Percentiles rank a stretch among this genome's conserved stretches.
These are phyloP conservation scores for Chytriomyces confervae DNA, from an alignment of 192 early-diverging fungal species.

Conservation along the genomic window DNA sequence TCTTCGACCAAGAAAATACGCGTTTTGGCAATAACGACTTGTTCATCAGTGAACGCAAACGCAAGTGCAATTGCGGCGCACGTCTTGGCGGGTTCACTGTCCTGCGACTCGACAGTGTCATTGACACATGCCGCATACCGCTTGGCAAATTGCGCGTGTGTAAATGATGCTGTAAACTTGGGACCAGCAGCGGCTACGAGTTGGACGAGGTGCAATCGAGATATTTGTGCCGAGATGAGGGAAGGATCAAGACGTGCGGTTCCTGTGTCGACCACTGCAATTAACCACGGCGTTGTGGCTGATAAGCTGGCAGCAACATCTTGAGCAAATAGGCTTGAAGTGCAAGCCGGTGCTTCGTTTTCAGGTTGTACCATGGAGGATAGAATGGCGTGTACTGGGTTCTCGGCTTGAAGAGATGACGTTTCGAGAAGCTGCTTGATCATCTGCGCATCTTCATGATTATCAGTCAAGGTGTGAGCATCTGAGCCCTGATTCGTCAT, in stretches of 20 bases:
- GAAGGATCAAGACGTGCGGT: background rate
- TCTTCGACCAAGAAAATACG: constrained; percentile 41
- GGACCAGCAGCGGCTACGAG: background rate
- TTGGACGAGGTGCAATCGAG: background rate
- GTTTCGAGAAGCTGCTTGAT: background rate
- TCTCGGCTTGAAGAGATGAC: background rate
- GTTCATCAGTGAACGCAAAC: background rate
- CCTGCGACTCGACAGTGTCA: background rate
- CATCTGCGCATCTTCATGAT: background rate
- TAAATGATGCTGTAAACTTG: background rate
- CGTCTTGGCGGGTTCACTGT: background rate
- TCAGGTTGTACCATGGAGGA: background rate
- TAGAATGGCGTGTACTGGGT: background rate
- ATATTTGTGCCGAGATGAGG: constrained; percentile 1
- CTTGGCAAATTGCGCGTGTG: background rate
- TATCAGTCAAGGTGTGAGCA: too few relatives aligned
- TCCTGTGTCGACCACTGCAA: background rate
- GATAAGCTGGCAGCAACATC: background rate
- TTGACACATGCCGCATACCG: background rate
- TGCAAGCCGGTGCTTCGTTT: too few relatives aligned
- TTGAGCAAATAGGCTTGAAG: background rate
- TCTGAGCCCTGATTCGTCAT: too few relatives aligned
- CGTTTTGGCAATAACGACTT: background rate
- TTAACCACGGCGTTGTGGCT: constrained; percentile 2
- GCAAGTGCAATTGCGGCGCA: constrained; percentile 12